A percentile compares a stretch with the other conserved stretches of the same genome.
Conservation (phyloP, 1,284 basidiomycete genomes). For the Ustilago vetiveriae region DNA sequence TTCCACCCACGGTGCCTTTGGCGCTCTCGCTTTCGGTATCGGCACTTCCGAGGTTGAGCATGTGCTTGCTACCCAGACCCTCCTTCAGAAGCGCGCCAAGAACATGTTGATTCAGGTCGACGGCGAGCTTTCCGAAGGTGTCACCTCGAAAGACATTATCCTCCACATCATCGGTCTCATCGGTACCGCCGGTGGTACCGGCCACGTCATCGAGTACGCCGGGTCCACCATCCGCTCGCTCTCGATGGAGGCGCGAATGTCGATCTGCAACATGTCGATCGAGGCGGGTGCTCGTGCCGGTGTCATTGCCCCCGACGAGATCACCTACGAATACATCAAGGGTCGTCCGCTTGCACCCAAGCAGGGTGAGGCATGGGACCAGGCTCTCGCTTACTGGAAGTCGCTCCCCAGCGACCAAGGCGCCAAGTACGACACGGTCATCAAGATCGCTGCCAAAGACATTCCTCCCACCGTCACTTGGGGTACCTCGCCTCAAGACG, state of each 20-base stretch:
- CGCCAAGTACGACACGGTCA: slow-evolving; percentile 62
- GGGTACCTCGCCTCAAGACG: slow-evolving; percentile 65
- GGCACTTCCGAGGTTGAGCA: slow-evolving; percentile 67
- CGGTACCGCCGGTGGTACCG: slow-evolving; percentile 66
- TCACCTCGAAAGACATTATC: slow-evolving; percentile 66
- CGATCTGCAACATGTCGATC: slow-evolving; percentile 67
- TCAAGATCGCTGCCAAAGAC: slow-evolving; percentile 62
- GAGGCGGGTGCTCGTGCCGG: slow-evolving; percentile 67
- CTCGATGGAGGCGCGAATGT: slow-evolving; percentile 66
- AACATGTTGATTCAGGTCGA: slow-evolving; percentile 66
- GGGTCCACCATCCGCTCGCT: slow-evolving; percentile 62
- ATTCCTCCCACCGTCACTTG: slow-evolving; percentile 65
- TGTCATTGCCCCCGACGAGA: slow-evolving; percentile 65
- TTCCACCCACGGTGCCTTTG: slow-evolving; percentile 66
- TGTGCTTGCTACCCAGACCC: slow-evolving; percentile 65
- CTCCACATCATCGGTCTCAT: slow-evolving; percentile 65
- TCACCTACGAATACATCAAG: slow-evolving; percentile 65
- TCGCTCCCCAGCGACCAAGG: slow-evolving; percentile 61
- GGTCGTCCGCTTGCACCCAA: slow-evolving; percentile 63
- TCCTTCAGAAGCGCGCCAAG: slow-evolving; percentile 64
- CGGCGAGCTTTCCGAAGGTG: slow-evolving; percentile 60
- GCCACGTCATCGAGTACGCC: slow-evolving; percentile 64
- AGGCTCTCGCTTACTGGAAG: slow-evolving; percentile 62
- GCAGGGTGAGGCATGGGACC: slow-evolving; percentile 59
- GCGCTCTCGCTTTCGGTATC: slow-evolving; percentile 66